Evolutionary conservation across 2,329 filamentous ascomycete species (phyloP).

Genomic region (Chrysosporium queenslandicum): DNA sequence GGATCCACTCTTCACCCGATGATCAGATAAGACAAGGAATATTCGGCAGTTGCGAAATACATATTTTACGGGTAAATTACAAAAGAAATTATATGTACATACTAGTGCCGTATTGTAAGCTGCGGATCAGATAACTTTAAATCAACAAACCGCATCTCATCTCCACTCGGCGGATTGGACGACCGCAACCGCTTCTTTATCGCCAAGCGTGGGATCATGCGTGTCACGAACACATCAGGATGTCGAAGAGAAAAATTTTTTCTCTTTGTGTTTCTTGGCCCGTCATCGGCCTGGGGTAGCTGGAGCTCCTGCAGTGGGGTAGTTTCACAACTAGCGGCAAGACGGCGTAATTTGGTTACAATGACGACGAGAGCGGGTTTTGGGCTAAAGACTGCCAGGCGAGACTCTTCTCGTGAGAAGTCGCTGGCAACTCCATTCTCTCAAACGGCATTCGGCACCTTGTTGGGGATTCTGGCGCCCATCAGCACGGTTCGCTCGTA

Average conservation of each 20-base stretch:
- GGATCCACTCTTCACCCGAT: background rate
- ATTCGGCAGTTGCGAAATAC: background rate
- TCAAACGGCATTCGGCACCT: background rate
- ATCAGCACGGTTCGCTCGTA: background rate
- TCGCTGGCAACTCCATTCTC: background rate
- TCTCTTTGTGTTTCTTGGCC: background rate
- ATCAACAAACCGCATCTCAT: background rate
- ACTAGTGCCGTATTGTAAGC: background rate
- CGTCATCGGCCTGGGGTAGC: background rate
- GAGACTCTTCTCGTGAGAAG: background rate
- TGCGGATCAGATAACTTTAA: constrained; percentile 12
- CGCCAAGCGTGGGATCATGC: background rate
- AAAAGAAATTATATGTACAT: too few species aligned
- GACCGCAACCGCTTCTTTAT: background rate
- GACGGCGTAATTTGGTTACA: background rate
- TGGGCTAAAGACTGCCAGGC: background rate
- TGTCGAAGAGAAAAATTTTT: background rate
- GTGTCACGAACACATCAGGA: background rate
- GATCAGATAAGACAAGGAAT: constrained; percentile 4
- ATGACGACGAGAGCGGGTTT: background rate
- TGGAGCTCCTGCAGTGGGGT: background rate
- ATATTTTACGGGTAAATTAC: too few species aligned
- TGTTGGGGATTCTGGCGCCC: background rate
- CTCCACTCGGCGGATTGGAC: background rate
- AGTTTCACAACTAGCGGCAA: background rate